Base-by-base conservation (phyloP, 768 basidiomycete species). In the Tylopilus sp. region DNA sequence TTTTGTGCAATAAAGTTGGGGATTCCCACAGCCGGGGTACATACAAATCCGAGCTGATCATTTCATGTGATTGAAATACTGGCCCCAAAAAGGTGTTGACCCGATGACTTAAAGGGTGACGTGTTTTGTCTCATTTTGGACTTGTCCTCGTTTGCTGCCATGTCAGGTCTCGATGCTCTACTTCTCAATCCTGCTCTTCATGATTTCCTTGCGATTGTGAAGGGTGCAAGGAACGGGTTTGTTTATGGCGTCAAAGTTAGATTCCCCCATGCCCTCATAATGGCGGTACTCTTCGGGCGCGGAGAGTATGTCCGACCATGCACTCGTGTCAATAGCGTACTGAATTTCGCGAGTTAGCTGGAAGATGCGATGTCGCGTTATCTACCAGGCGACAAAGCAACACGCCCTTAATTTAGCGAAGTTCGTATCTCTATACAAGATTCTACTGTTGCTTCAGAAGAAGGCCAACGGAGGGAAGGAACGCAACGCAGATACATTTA, bases 261-360 rank as follows among this genome's bases (percentile, higher is more conserved):
- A 38, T 95, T 96, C 63, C 96, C 96, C 34, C 96, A 98, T 79
- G 96, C 96, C 1, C 75, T 98, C 26, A 87, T 98, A 45, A 98
- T 98, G 95, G 89, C 93, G 22, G 81, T 97, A 55, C 76, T 98
- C 37, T 98, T 98, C 64, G 92, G 93, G 29, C 81, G 87, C 44
- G 93, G 93, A 75, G 83, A 89, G 92, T 97, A 61, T 70, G 92
- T 82, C 6, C 11, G 25, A 48, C 21, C 30, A 14, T 40, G 33
- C 33, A 16, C 6, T 44, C 34, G 30, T 19, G 29, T 44, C 42
- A 36, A 31, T 25, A 45, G 57, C 50, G 48, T 53, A 26, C 50
- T 60, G 21, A 59, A 47, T 22, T 45, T 12, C 21, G 19, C 25
- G 55, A 48, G 50, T 9, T 62, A 96, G 92, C 66, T 89, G 88